Percentiles rank a stretch among this genome's conserved stretches.
Evolutionary conservation across 2,329 filamentous ascomycete genomes (phyloP).

Genomic region (Botrytis elliptica): DNA sequence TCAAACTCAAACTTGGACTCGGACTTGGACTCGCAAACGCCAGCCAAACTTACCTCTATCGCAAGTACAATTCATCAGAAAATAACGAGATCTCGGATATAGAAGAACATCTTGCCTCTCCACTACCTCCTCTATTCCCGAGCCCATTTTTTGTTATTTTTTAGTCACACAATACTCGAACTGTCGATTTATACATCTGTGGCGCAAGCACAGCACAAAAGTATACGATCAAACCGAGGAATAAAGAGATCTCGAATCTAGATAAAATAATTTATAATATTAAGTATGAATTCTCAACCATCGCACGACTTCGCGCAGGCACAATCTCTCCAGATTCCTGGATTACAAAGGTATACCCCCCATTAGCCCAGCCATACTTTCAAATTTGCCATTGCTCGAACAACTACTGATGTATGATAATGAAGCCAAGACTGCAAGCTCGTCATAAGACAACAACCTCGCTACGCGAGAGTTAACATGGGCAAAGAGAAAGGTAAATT

Average conservation of each 20-base stretch:
- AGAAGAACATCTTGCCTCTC: not conserved
- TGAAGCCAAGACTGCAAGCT: conserved; percentile 56
- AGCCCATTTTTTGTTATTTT: not conserved
- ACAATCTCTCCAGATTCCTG: conserved; percentile 28
- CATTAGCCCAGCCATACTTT: not conserved
- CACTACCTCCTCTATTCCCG: not conserved
- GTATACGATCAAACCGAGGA: not conserved
- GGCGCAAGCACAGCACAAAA: not conserved
- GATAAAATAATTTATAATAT: conserved; percentile 13
- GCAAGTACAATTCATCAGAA: not conserved
- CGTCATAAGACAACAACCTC: conserved; percentile 64
- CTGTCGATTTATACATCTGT: conserved; percentile 1
- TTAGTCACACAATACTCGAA: conserved; percentile 8
- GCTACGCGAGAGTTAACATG: conserved; percentile 64
- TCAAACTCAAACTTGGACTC: not conserved
- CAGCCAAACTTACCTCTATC: not conserved
- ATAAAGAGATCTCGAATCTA: conserved; percentile 15
- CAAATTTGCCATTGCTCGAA: conserved; percentile 21
- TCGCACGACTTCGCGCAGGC: conserved; percentile 35
- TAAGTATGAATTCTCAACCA: conserved; percentile 27
- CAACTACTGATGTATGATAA: conserved; percentile 31
- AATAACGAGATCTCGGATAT: not conserved
- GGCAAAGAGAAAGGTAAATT: conserved; percentile 71
- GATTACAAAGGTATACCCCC: conserved; percentile 30
- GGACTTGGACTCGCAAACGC: not conserved